These are phyloP conservation scores for Podaxis carcinomalis DNA, from an alignment of 768 basidiomycete genomes.

Conservation along the genomic window DNA sequence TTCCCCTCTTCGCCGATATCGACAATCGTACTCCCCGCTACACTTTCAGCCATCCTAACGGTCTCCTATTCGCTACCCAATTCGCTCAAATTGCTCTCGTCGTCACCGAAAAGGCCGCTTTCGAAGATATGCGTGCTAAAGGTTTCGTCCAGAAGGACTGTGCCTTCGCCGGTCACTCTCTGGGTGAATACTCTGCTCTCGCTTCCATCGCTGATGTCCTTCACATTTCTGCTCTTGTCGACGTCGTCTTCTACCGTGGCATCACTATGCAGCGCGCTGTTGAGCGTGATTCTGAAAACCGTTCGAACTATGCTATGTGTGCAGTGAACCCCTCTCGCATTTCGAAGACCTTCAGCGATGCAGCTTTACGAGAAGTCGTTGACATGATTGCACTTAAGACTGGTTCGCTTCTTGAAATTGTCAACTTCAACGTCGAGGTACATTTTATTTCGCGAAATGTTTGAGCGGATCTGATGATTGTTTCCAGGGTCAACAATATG, in stretches of 20 bases:
- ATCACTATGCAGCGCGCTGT: constrained; percentile 99
- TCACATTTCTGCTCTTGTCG: constrained; percentile 90
- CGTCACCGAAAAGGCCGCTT: constrained; percentile 96
- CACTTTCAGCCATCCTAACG: constrained; percentile 96
- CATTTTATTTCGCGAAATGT: constrained; percentile 13
- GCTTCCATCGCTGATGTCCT: constrained; percentile 97
- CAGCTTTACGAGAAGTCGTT: constrained; percentile 95
- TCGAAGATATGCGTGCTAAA: constrained; percentile 96
- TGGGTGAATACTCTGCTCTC: constrained; percentile 97
- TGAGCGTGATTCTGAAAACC: constrained; percentile 87
- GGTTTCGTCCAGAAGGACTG: constrained; percentile 91
- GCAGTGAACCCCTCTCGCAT: constrained; percentile 98
- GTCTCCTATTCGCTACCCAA: constrained; percentile 95
- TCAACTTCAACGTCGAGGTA: constrained; percentile 94
- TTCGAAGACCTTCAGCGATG: constrained; percentile 90
- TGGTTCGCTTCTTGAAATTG: constrained; percentile 88
- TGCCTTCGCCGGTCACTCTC: constrained; percentile 95
- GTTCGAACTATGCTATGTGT: constrained; percentile 98
- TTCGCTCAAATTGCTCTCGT: constrained; percentile 99
- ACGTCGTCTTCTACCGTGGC: constrained; percentile 99
- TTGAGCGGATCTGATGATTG: constrained; percentile 2
- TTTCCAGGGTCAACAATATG: constrained; percentile 95
- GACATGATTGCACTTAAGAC: constrained; percentile 80
- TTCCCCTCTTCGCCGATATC: constrained; percentile 95
- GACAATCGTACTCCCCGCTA: constrained; percentile 92